A percentile compares a stretch with the other conserved stretches of the same genome.
Conservation (phyloP, 1,284 basidiomycete species). For the Malassezia restricta region DNA sequence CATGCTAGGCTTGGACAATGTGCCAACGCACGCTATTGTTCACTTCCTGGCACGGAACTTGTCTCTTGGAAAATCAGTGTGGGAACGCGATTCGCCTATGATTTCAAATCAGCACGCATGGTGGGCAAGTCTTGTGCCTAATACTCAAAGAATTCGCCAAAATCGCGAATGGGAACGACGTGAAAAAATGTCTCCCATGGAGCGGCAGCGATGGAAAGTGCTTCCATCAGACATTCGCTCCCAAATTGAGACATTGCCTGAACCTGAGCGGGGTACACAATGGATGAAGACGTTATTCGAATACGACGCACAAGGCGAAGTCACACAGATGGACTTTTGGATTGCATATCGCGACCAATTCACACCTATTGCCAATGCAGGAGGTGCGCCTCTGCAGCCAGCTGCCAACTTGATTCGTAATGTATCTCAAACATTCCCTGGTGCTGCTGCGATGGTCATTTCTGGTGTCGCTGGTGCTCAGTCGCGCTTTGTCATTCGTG, state of each 20-base stretch:
- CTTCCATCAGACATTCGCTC: slow-evolving; percentile 21
- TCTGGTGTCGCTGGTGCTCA: slow-evolving; percentile 53
- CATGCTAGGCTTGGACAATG: slow-evolving; percentile 13
- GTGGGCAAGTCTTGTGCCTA: slow-evolving; percentile 8
- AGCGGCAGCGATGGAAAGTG: slow-evolving; percentile 20
- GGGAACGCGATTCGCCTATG: slow-evolving; percentile 25
- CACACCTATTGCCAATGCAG: slow-evolving; percentile 31
- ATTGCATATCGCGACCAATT: slow-evolving; percentile 63
- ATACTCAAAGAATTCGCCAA: background rate
- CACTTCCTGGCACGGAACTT: slow-evolving; percentile 28
- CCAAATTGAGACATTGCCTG: slow-evolving; percentile 18
- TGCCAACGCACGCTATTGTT: slow-evolving; percentile 13
- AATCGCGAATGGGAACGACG: slow-evolving; percentile 16
- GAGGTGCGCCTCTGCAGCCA: slow-evolving; percentile 57
- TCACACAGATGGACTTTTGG: slow-evolving; percentile 83
- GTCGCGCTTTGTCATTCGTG: slow-evolving; percentile 62
- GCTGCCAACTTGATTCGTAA: slow-evolving; percentile 80
- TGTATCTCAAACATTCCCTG: slow-evolving; percentile 63
- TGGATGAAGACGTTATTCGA: slow-evolving; percentile 65
- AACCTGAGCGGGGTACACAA: slow-evolving; percentile 32
- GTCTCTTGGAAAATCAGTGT: slow-evolving; percentile 25
- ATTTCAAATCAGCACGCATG: slow-evolving; percentile 13
- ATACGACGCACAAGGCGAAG: slow-evolving; percentile 57
- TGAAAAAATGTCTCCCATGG: slow-evolving; percentile 9
- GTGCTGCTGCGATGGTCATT: slow-evolving; percentile 69